Base-by-base conservation (phyloP, 164 flowering plant genomes). In the Liriodendron chinense region DNA sequence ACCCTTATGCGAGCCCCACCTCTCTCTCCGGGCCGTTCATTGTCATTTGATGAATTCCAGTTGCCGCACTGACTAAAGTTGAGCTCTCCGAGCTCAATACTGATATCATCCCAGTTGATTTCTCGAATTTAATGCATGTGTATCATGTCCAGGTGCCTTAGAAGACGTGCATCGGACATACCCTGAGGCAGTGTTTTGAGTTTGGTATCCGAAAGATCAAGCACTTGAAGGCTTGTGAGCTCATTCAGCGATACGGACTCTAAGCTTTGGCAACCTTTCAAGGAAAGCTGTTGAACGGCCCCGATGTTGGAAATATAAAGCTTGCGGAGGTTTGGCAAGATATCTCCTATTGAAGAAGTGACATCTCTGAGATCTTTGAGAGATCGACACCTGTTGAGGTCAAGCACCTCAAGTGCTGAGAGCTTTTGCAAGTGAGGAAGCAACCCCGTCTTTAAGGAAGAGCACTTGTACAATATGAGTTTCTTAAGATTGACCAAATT, bases 261-360 rank as follows among this genome's bases (percentile, higher is more conserved):
- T 20, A 67, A 25, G 69, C 69, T 67, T 26, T 12, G 69, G 69
- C 21, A 28, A 67, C n/a, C 69, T 67, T 47, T 67, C n/a, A 67
- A 26, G n/a, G 47, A 67, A 47, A 67, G 69, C 1, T 20, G 47
- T 3, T 1, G 14, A 34, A 26, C 13, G 7, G 14, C 26, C 26
- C 7, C 14, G 2, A 14, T 64, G 25, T 67, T 0, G 43, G 48
- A 34, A 12, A 67, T 13, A 13, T 18, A 1, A 7, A 67, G 47
- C 10, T 1, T 26, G 25, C 48, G 69, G 13, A 67, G 69, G 23
- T 67, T 67, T 16, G 69, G 69, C 47, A 67, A 14, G 47, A 34
- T 34, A 28, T 0, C 9, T 10, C 43, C 47, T 2, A 28, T 2
- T 28, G 34, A 28, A 28, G 34, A 28, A 28, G 67, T 21, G 10